phyloP scores from a whole-genome alignment of 768 basidiomycete genomes.

The Infundibulicybe gibba region DNA sequence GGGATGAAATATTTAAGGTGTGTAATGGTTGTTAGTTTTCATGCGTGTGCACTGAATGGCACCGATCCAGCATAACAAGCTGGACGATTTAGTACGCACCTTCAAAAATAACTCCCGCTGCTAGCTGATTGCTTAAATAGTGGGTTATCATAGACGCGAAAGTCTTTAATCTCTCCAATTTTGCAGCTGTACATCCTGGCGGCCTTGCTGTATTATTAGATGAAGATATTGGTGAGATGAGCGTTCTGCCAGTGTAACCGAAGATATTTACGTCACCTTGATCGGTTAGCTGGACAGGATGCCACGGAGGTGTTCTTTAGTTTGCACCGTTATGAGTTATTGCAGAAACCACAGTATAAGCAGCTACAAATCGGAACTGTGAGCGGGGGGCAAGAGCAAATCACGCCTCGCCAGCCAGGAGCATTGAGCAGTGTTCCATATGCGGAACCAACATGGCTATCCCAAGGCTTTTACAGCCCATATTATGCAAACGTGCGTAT shows the following conservation, averaged over 20 bases:
- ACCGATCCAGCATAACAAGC: too few relatives aligned
- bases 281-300: constrained; percentile 73
- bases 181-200: constrained; percentile 81
- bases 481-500: constrained; percentile 17
- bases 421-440: constrained; percentile 67
- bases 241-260: too few relatives aligned
- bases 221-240: too few relatives aligned
- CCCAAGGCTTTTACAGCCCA: constrained; percentile 44
- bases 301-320: constrained; percentile 78
- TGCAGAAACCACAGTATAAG: constrained; percentile 58
- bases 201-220: constrained; percentile 69
- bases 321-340: constrained; percentile 69
- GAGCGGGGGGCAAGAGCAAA: constrained; percentile 47
- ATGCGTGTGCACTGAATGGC: too few relatives aligned
- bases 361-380: constrained; percentile 63
- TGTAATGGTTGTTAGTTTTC: too few relatives aligned
- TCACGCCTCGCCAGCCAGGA: constrained; percentile 42
- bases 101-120: too few relatives aligned
- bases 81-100: too few relatives aligned
- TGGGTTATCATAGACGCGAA: constrained; percentile 85
- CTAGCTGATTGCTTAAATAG: too few relatives aligned
- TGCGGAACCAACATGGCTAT: constrained; percentile 75
- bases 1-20: too few relatives aligned
- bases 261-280: too few relatives aligned
- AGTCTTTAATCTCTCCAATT: constrained; percentile 78